Evolutionary conservation across 2,329 filamentous ascomycete species (phyloP).

Genomic region (Exophiala lecanii-corni): DNA sequence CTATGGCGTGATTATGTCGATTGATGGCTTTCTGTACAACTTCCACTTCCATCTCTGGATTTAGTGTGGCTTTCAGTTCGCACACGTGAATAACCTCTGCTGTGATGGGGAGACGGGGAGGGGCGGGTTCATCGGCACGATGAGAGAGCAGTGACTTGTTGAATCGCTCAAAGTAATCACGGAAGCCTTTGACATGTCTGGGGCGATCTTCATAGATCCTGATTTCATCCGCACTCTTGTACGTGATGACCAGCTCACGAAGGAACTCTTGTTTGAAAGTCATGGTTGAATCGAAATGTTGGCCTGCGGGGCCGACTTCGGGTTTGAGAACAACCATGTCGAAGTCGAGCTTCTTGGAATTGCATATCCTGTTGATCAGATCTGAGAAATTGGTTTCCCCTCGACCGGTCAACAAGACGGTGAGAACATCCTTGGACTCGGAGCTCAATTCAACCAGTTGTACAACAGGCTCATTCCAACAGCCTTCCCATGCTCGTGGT

Average conservation of each 20-base stretch:
- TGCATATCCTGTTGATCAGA: conserved; percentile 74
- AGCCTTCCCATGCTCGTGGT: conserved; percentile 76
- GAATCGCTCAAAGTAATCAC: conserved; percentile 74
- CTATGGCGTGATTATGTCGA: conserved; percentile 61
- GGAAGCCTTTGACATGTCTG: conserved; percentile 72
- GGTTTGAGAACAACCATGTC: conserved; percentile 88
- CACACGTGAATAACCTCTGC: conserved; percentile 83
- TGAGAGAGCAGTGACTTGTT: conserved; percentile 56
- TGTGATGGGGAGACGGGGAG: conserved; percentile 60
- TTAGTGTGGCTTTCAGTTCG: conserved; percentile 67
- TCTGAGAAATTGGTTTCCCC: conserved; percentile 71
- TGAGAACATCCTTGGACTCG: conserved; percentile 77
- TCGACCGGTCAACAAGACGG: conserved; percentile 81
- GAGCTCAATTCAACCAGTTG: conserved; percentile 76
- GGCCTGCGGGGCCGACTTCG: conserved; percentile 69
- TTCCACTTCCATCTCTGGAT: conserved; percentile 73
- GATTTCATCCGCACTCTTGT: conserved; percentile 75
- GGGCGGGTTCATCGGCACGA: conserved; percentile 32
- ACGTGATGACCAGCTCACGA: conserved; percentile 76
- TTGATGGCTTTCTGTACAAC: conserved; percentile 89
- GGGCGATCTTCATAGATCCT: conserved; percentile 61
- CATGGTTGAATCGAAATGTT: conserved; percentile 79
- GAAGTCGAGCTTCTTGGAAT: conserved; percentile 74
- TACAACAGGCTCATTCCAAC: conserved; percentile 91
- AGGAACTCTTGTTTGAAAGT: conserved; percentile 87